phyloP scores from a whole-genome alignment of 2,329 filamentous ascomycete species.

The Venturia effusa region DNA sequence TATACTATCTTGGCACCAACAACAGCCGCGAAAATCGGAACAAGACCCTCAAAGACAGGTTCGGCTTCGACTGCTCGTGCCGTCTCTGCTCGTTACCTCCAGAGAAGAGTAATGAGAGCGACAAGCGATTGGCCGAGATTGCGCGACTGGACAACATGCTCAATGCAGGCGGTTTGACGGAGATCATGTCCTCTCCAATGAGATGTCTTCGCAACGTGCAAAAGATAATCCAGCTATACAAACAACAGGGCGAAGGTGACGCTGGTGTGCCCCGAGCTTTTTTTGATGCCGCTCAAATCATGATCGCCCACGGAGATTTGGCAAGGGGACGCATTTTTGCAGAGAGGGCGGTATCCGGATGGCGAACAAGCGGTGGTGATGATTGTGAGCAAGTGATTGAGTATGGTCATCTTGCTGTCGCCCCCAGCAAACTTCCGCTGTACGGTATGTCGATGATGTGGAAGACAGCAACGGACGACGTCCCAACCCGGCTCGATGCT shows the following conservation, averaged over 20 bases:
- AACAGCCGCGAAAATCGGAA: no score
- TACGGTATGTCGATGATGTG: no score
- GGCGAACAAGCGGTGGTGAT: conserved; percentile 13
- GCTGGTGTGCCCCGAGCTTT: conserved; percentile 18
- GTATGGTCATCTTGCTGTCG: not conserved
- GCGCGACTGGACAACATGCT: no score
- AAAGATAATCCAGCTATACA: not conserved
- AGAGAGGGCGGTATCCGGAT: conserved; percentile 10
- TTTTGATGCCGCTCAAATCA: conserved; percentile 21
- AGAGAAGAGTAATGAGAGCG: conserved; percentile 22
- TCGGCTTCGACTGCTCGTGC: conserved; percentile 27
- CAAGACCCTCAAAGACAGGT: conserved; percentile 19
- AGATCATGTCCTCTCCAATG: not conserved
- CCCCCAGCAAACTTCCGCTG: no score
- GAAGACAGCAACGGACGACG: no score
- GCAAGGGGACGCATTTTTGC: conserved; percentile 22
- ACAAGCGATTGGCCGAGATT: conserved; percentile 19
- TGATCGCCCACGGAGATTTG: no score
- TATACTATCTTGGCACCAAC: no score
- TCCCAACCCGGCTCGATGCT: no score
- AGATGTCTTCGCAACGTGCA: not conserved
- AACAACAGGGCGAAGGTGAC: conserved; percentile 11
- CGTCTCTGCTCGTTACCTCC: conserved; percentile 28
- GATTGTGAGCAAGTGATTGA: conserved; percentile 16
- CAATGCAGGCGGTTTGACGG: no score